These are phyloP conservation scores for Psilocybe mexicana DNA, from an alignment of 1,284 basidiomycete genomes.

Conservation along the genomic window DNA sequence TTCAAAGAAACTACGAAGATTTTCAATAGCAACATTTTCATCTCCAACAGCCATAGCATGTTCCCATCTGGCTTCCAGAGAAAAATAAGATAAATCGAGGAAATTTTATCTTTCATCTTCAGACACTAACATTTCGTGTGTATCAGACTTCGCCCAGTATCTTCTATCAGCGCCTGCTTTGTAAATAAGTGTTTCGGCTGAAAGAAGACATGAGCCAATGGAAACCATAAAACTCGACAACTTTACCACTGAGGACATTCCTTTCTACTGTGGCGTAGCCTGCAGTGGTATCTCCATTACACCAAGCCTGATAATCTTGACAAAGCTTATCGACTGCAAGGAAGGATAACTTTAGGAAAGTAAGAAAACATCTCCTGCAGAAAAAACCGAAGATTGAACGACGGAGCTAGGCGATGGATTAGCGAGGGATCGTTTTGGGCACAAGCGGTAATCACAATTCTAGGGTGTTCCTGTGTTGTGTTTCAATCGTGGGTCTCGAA, in stretches of 20 bases:
- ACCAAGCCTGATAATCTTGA: conserved; percentile 66
- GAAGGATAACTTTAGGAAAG: conserved; percentile 74
- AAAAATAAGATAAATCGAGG: not conserved
- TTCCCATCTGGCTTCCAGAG: conserved; percentile 53
- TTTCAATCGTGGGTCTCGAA: conserved; percentile 4
- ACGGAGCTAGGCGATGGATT: conserved; percentile 42
- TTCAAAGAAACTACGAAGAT: conserved; percentile 75
- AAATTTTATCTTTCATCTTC: not conserved
- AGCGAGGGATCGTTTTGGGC: not conserved
- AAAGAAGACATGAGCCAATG: conserved; percentile 3
- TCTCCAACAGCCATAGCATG: conserved; percentile 63
- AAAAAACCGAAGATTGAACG: conserved; percentile 83
- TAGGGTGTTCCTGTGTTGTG: conserved; percentile 35
- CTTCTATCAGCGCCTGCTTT: conserved; percentile 68
- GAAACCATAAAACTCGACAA: not conserved
- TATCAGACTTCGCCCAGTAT: conserved; percentile 59
- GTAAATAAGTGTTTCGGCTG: conserved; percentile 59
- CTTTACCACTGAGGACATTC: conserved; percentile 55
- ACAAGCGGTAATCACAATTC: conserved; percentile 34
- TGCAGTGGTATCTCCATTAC: conserved; percentile 43
- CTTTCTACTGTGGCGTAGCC: conserved; percentile 53
- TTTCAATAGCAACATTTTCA: conserved; percentile 66
- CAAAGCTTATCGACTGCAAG: conserved; percentile 63
- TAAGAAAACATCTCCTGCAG: conserved; percentile 70
- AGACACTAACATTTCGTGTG: conserved; percentile 57